A percentile compares a stretch with the other conserved stretches of the same genome.
These are phyloP conservation scores for Hibiscus syriacus DNA, from an alignment of 345 rosid genomes.

Conservation along the genomic window DNA sequence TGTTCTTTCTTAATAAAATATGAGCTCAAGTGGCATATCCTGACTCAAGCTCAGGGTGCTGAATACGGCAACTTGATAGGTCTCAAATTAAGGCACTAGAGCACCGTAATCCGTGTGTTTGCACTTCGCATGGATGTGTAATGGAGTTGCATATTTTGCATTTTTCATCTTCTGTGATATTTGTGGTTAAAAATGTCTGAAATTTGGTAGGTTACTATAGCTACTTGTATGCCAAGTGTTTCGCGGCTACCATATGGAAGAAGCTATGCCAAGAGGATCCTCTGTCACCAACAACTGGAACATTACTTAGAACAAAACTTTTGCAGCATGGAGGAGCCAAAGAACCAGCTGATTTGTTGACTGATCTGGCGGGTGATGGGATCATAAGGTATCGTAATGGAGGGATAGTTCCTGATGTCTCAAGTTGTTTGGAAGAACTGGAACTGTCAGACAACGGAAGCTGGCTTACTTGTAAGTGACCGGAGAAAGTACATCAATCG, in stretches of 20 bases:
- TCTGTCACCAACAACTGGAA: constrained; percentile 60
- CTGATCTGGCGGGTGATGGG: constrained; percentile 59
- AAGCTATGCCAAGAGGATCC: constrained; percentile 82
- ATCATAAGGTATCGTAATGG: constrained; percentile 37
- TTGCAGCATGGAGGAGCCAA: constrained; percentile 87
- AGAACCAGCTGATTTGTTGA: constrained; percentile 63
- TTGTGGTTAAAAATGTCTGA: too few species aligned
- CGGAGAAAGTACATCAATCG: neutral
- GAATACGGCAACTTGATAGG: neutral
- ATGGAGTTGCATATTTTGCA: neutral
- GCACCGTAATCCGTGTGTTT: neutral
- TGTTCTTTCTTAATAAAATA: neutral
- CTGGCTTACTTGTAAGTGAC: neutral
- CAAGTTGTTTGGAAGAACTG: constrained; percentile 52
- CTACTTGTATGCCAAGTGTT: constrained; percentile 38
- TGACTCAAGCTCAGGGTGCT: neutral
- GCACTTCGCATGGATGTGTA: neutral
- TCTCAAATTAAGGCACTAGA: neutral
- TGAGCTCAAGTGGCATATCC: neutral
- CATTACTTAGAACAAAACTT: constrained; percentile 54
- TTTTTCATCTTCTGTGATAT: neutral
- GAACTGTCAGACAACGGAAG: constrained; percentile 8
- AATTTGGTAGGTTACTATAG: constrained; percentile 10
- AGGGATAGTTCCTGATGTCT: constrained; percentile 61
- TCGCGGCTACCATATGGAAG: constrained; percentile 84